phyloP scores from a whole-genome alignment of 352 stramenopile species.

The Phytophthora brassicae region DNA sequence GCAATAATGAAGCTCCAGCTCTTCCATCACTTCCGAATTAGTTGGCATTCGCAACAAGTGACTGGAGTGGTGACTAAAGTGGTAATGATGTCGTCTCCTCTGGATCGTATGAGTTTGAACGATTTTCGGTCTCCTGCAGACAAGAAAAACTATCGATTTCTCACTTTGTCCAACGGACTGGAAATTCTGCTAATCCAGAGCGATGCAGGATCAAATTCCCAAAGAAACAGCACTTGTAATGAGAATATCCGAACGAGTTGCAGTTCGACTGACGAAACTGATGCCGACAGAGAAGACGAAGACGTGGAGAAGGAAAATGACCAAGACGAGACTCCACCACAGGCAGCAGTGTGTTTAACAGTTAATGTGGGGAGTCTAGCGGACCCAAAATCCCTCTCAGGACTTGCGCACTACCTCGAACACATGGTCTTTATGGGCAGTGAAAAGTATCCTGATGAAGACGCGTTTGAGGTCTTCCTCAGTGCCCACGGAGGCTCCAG shows the following conservation, averaged over 20 bases:
- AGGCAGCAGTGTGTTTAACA: slow-evolving; percentile 54
- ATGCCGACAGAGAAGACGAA: slow-evolving; percentile 18
- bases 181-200: slow-evolving; percentile 68
- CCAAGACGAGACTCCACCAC: slow-evolving; percentile 12
- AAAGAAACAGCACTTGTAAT: background rate
- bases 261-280: slow-evolving; percentile 18
- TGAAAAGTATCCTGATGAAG: slow-evolving; percentile 90
- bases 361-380: slow-evolving; percentile 60
- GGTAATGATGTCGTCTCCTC: slow-evolving; percentile 1
- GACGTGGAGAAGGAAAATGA: slow-evolving; percentile 12
- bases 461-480: slow-evolving; percentile 90
- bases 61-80: background rate
- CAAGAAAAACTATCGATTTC: slow-evolving; percentile 69
- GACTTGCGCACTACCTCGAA: slow-evolving; percentile 86
- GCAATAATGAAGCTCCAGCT: too few species aligned
- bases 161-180: slow-evolving; percentile 68
- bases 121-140: slow-evolving; percentile 58
- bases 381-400: slow-evolving; percentile 58
- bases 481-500: slow-evolving; percentile 83
- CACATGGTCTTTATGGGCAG: slow-evolving; percentile 95
- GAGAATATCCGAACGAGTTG: slow-evolving; percentile 1
- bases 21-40: slow-evolving; percentile 12
- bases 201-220: slow-evolving; percentile 4
- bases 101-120: slow-evolving; percentile 37
- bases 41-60: background rate